Base-by-base conservation (phyloP, 352 stramenopile species). In the Globisporangium spiculum region DNA sequence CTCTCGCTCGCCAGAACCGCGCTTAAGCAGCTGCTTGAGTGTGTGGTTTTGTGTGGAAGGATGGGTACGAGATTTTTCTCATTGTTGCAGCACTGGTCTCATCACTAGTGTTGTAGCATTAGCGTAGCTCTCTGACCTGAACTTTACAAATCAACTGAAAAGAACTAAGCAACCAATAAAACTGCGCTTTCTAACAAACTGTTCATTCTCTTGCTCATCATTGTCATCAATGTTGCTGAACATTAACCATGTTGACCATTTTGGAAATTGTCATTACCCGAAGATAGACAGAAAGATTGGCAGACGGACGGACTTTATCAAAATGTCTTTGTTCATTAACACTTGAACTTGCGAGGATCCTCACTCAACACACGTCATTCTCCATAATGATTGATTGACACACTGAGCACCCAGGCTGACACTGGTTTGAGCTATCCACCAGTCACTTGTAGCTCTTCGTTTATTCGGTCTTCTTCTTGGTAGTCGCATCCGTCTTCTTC, bases 1-100 rank as follows among this genome's bases (percentile, higher is more conserved):
- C 97, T 71, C 84, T 99, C 68, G 97, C 97, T 69, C 86, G 86
- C 67, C 89, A 95, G 78, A 94, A 96, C 83, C 89, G 89, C 67
- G 84, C 80, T 81, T 96, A 94, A 88, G 74, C 75, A 63, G 68
- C 50, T 41, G n/a, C 65, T 41, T 72, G 71, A 71, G 50, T 65
- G 48, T 34, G 34, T 36, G 53, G 57, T 62, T 71, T 61, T 73
- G 62, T 27, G 71, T 73, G 32, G 41, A 59, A 24, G 6, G 44
- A 52, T 24, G 18, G 44, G 2, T 22, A 4, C 20, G 44, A 52
- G 44, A 24, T 12, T 8, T n/a, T 50, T n/a, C 16, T 10, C 44
- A 38, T 58, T 50, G 74, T 10, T 26, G 24, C 41, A 5, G 38
- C 38, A 20, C 18, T 26, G 10, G 24, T 50, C 57, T n/a, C 50